Conservation (phyloP, 768 basidiomycete species). For the Podaxis sp. region DNA sequence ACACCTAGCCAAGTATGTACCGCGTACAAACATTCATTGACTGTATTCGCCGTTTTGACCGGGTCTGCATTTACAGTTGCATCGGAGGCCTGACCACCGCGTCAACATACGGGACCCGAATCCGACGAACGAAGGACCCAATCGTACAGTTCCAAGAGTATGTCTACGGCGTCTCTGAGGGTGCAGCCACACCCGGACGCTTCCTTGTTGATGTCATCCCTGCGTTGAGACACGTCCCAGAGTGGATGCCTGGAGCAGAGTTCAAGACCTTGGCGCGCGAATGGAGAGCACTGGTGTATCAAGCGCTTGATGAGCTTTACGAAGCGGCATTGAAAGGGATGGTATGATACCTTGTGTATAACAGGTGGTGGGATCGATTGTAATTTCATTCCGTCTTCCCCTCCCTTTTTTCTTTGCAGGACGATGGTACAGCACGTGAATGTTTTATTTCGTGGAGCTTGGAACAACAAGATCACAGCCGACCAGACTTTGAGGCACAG, state of each 20-base stretch:
- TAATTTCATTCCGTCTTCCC: background rate
- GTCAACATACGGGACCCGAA: constrained; percentile 1
- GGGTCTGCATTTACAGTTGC: constrained; percentile 6
- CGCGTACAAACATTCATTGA: background rate
- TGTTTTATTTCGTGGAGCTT: background rate
- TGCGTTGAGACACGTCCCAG: constrained; percentile 4
- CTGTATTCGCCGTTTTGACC: background rate
- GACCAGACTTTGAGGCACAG: background rate
- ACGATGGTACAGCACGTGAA: background rate
- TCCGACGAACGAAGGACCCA: constrained; percentile 1
- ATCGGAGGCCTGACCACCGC: background rate
- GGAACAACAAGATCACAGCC: background rate
- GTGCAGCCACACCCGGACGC: background rate
- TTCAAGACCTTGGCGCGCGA: background rate
- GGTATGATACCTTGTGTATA: background rate
- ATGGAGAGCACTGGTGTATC: background rate
- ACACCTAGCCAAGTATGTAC: constrained; percentile 11
- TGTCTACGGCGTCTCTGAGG: background rate
- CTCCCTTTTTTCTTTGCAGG: background rate
- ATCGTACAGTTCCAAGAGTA: background rate
- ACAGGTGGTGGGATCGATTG: background rate
- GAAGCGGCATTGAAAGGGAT: background rate
- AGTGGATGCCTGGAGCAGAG: constrained; percentile 10
- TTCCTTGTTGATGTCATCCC: constrained; percentile 13
- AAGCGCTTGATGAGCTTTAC: background rate